Evolutionary conservation across 768 basidiomycete species (phyloP), one percentile per base, ranked within the genome.

Genomic region (Dacryopinax primogenitus): DNA sequence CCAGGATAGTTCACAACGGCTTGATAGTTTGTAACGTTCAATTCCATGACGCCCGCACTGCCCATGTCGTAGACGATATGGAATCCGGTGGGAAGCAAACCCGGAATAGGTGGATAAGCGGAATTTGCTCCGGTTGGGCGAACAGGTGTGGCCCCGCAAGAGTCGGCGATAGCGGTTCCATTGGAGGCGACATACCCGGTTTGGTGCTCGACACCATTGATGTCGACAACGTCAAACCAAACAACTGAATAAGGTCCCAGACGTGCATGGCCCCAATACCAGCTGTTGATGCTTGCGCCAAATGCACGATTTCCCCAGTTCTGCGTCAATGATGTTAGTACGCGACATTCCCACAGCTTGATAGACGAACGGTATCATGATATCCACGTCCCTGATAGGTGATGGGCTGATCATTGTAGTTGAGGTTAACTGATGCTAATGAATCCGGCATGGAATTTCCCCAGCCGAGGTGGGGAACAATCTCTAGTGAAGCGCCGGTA

Each of bases 41-140:
- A 23, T 30, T 58, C 51, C 13, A 58, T 11, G 23, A 58, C 26
- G 18, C 51, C 51, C 26, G 51, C 51, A 30, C 51, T 58, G 23
- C 51, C 26, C 51, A 58, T 58, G 51, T 58, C 21, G 51, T 58
- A 58, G 4, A 58, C 26, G 26, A 58, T 58, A 11, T 58, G 51
- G 51, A 58, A 58, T 3, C 51, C 51, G 9, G 51, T 58, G 26
- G 51, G 51, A 13, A 58, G 26, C 9, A 58, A 32, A 21, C 51
- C 51, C 9, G 51, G 13, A 28, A 58, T 58, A 18, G 51, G 51
- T 6, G 51, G 51, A 32, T 58, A 58, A 18, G 51, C 51, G 11
- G 51, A 58, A 21, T 58, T 58, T 30, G 51, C 51, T 32, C 51
- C 51, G 26, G 51, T 58, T 30, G 51, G 51, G 21, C 51, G 51